Percentiles rank a stretch among this genome's conserved stretches.
Conservation (phyloP, 108 stramenopile species). For the Phaeodactylum tricornutum region DNA sequence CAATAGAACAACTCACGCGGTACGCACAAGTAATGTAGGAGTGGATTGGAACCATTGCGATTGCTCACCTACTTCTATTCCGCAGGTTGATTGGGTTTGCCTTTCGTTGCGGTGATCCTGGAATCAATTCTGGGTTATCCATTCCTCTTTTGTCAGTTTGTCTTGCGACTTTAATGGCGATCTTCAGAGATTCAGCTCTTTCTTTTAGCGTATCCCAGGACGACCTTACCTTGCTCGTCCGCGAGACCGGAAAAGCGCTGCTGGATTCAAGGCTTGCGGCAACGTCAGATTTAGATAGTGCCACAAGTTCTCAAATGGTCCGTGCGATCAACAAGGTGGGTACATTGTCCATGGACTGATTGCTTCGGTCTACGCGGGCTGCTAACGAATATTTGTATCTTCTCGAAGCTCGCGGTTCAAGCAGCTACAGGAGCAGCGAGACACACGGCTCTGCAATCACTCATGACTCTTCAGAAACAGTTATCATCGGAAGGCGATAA, state of each 20-base stretch:
- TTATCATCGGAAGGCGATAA: conserved; percentile 15
- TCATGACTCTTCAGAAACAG: conserved; percentile 53
- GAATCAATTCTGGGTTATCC: conserved; percentile 32
- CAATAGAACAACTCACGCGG: conserved; percentile 25
- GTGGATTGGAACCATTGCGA: not conserved
- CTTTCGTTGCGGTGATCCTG: conserved; percentile 25
- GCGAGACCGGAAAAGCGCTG: conserved; percentile 40
- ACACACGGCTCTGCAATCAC: conserved; percentile 33
- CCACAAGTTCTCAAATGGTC: conserved; percentile 48
- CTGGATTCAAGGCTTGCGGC: conserved; percentile 52
- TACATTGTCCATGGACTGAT: not conserved
- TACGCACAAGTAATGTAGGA: conserved; percentile 19
- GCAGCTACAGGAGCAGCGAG: conserved; percentile 37
- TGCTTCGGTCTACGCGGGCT: not conserved
- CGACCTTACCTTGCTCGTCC: conserved; percentile 36
- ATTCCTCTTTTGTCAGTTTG: conserved; percentile 48
- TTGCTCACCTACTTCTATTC: not conserved
- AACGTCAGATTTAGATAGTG: conserved; percentile 23
- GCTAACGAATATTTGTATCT: conserved; percentile 1
- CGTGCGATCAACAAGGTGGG: conserved; percentile 68
- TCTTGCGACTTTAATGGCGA: conserved; percentile 41
- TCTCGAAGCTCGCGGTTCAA: conserved; percentile 51
- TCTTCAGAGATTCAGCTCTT: conserved; percentile 36
- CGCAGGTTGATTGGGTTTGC: conserved; percentile 45
- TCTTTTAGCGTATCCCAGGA: conserved; percentile 29